Base-by-base conservation (phyloP, 1,284 basidiomycete genomes). In the Ceratobasidium sp. region DNA sequence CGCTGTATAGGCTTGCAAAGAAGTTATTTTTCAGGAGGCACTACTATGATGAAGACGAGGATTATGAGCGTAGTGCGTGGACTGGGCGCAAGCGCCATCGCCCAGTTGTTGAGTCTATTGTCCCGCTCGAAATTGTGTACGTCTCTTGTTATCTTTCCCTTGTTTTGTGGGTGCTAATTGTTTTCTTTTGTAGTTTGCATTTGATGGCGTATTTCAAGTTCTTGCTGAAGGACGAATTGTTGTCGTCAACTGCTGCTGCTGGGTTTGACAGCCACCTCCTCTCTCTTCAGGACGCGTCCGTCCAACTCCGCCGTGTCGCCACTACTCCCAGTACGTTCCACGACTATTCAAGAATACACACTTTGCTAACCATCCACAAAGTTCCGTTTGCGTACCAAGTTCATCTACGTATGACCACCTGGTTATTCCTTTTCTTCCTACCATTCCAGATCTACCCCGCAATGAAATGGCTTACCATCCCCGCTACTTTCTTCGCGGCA, bases 311-410 rank as follows among this genome's bases (percentile, higher is more conserved):
- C 30, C 66, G 66, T 21, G 57, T 70, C 47, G 66, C 66, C 14
- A 70, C 66, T 52, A 70, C 66, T 26, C 66, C 66, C 44, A 70
- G 62, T 64, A 35, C 13, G 62, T 50, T 2, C n/a, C n/a, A 18
- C 14, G 4, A 1, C 1, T 11, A 38, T 58, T 35, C 8, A 35
- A 1, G 23, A 35, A 28, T 5, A 26, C 23, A n/a, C 30, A 18
- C 21, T n/a, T n/a, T 30, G 16, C 41, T 66, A 28, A 64, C 52
- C 8, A 35, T 16, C 28, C 23, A 21, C 30, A 14, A 30, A 73
- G 63, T 90, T 73, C 89, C 90, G 1, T 90, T 90, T 77, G 88
- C 89, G 0, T 91, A 91, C 79, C 88, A 90, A 79, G 87, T 87
- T 26, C 88, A 90, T 77, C 81, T 90, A 47, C 82, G 88, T 57